Conservation (phyloP, 306 rosid genomes). For the Fragaria nilgerrensis region DNA sequence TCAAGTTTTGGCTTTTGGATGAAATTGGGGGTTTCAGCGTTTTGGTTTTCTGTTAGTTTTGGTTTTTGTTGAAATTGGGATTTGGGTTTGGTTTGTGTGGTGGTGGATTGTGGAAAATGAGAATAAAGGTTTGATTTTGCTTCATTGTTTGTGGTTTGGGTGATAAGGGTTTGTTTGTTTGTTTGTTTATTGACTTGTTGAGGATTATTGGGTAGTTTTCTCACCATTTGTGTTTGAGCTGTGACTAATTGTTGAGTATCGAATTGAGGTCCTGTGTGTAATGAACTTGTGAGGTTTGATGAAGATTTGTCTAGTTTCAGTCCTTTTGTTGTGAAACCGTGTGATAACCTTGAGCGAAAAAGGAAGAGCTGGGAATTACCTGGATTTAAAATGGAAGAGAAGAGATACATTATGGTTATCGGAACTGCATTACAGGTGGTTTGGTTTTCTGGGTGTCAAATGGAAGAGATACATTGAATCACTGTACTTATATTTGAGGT, state of each 20-base stretch:
- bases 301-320: neutral
- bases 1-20: neutral
- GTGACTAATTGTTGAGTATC: neutral
- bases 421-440: neutral
- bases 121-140: neutral
- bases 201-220: neutral
- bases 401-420: neutral
- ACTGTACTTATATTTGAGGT: neutral
- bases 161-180: neutral
- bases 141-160: conserved; percentile 2
- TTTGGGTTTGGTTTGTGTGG: neutral
- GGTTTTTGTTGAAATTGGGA: neutral
- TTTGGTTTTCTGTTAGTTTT: neutral
- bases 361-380: neutral
- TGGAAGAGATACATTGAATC: neutral
- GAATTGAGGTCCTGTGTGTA: neutral
- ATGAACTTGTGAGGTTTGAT: neutral
- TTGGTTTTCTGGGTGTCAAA: neutral
- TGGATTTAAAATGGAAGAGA: neutral
- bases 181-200: neutral
- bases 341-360: neutral
- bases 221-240: neutral
- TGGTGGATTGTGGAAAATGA: neutral
- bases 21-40: neutral
- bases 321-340: neutral